Percentiles rank a stretch among this genome's conserved stretches.
phyloP scores from a whole-genome alignment of 2,329 filamentous ascomycete species.

The Trichophyton mentagrophytes region DNA sequence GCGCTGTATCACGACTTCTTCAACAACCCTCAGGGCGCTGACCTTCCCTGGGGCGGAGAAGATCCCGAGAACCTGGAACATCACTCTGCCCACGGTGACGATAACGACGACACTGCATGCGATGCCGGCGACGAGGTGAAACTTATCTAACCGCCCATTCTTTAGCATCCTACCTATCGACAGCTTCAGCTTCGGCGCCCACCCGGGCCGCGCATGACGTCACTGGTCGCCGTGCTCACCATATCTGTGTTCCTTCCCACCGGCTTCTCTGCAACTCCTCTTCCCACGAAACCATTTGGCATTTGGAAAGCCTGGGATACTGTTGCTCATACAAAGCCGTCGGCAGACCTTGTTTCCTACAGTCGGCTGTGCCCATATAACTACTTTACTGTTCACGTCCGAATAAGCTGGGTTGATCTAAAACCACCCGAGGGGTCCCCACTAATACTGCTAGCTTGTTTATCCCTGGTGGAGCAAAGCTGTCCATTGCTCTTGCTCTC shows the following conservation, averaged over 20 bases:
- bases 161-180: neutral
- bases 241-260: too few relatives aligned
- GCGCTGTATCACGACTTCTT: constrained; percentile 36
- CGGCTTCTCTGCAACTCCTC: too few relatives aligned
- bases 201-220: neutral
- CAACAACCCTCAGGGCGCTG: constrained; percentile 24
- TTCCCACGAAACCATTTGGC: too few relatives aligned
- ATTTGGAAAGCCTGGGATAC: too few relatives aligned
- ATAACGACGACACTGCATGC: constrained; percentile 3
- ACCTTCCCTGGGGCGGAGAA: constrained; percentile 12
- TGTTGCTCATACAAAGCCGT: too few relatives aligned
- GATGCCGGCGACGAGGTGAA: constrained; percentile 12
- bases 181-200: neutral
- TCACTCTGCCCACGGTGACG: neutral
- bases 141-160: constrained; percentile 8
- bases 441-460: too few relatives aligned
- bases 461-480: neutral
- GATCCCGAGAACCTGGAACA: neutral
- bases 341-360: too few relatives aligned
- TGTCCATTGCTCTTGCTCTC: too few relatives aligned
- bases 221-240: neutral
- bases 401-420: too few relatives aligned
- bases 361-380: too few relatives aligned
- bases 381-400: too few relatives aligned
- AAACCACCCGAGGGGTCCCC: too few relatives aligned